Conservation (phyloP, 768 basidiomycete genomes). For the Boletus reticuloceps region DNA sequence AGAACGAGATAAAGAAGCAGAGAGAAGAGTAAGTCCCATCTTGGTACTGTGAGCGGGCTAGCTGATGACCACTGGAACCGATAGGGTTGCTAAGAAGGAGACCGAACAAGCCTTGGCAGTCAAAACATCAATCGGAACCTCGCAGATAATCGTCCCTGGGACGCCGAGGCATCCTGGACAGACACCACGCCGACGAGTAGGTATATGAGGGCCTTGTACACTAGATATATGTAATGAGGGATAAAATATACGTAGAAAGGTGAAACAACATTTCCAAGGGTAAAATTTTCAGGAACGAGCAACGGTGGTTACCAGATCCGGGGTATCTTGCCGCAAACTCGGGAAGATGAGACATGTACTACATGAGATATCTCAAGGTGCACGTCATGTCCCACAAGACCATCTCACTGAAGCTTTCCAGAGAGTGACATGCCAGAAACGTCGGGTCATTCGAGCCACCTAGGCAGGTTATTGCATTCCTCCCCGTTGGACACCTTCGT, state of each 20-base stretch:
- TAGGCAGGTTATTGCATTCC: slow-evolving; percentile 33
- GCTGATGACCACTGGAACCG: slow-evolving; percentile 1
- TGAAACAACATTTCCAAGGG: not conserved
- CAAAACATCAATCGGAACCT: slow-evolving; percentile 51
- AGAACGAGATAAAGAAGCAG: slow-evolving; percentile 85
- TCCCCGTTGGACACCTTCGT: slow-evolving; percentile 63
- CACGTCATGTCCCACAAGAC: slow-evolving; percentile 6
- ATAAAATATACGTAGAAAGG: not conserved
- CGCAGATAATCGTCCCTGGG: slow-evolving; percentile 75
- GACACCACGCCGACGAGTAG: slow-evolving; percentile 72
- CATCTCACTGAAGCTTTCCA: not conserved
- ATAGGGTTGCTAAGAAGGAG: slow-evolving; percentile 60
- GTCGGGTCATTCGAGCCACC: slow-evolving; percentile 12
- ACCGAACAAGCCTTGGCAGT: slow-evolving; percentile 57
- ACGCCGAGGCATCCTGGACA: slow-evolving; percentile 77
- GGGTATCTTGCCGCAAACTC: not conserved
- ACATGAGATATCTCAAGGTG: not conserved
- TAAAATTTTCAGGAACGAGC: too few relatives aligned
- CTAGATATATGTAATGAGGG: not conserved
- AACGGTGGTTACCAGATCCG: too few relatives aligned
- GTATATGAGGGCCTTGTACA: slow-evolving; percentile 46
- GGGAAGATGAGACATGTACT: not conserved
- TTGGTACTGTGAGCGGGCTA: not conserved
- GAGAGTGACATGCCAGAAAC: slow-evolving; percentile 19
- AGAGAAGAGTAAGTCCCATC: slow-evolving; percentile 55